Evolutionary conservation across 2,329 filamentous ascomycete species (phyloP), one percentile per base, ranked within the genome.

Genomic region (Fusarium torulosum): DNA sequence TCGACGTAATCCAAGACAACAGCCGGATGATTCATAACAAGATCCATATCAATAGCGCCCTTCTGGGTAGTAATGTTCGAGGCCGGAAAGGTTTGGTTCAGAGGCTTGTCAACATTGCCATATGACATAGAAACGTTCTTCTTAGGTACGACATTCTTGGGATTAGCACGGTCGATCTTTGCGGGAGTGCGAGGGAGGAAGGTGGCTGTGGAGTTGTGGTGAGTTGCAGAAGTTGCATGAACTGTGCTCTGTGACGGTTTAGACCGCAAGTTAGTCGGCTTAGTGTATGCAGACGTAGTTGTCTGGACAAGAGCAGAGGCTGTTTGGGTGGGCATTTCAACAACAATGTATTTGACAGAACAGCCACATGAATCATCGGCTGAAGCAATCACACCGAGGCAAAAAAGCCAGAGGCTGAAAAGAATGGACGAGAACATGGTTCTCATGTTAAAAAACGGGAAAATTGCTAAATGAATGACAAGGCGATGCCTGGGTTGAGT

Each of bases 341-440:
- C 56, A 1, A 61, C 56, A 2, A 61, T 61, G 27, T 61, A 61
- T 21, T 45, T 61, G 33, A 61, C 56, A 11, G 55, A 60, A 27
- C 58, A 61, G 9, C 56, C 58, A 14, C 58, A 61, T 41, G 58
- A 61, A 11, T 61, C 56, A 4, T 61, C 56, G 6, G 38, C 14
- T 15, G 56, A 41, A 7, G 46, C 58, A 20, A 35, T 17, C 0
- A n/a, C 46, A 13, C 40, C 11, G 4, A 38, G 40, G 17, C 27
- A 54, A 17, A 61, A 33, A 4, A 61, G 46, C 55, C 55, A 45
- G 7, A 61, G 56, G 58, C 46, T 45, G 27, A 61, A 61, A 61
- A 61, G 56, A 54, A 61, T 37, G 58, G 58, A 61, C 58, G 46
- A 61, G 58, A 61, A 61, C 45, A 46, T 61, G 9, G 56, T 41